These are phyloP conservation scores for Penicillium salamii DNA, from an alignment of 495 filamentous ascomycete genomes.

Conservation along the genomic window DNA sequence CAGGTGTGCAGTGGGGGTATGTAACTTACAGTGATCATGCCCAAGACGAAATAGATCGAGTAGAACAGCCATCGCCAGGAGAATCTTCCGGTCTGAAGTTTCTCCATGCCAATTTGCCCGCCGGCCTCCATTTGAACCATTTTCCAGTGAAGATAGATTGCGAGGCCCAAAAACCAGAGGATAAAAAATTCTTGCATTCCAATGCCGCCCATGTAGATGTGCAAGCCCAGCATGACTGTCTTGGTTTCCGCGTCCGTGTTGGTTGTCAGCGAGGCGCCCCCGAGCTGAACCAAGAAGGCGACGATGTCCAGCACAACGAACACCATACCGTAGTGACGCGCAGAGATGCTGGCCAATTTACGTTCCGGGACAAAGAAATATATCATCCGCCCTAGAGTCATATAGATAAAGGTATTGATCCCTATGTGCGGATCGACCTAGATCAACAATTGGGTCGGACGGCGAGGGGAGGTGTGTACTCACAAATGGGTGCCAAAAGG, in stretches of 20 bases:
- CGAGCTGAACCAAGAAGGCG: neutral
- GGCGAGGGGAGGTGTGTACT: neutral
- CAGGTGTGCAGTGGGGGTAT: neutral
- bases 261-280: neutral
- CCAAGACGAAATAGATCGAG: neutral
- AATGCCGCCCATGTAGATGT: conserved; percentile 58
- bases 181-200: conserved; percentile 57
- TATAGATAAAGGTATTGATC: conserved; percentile 4
- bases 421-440: neutral
- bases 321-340: neutral
- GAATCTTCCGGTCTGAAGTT: neutral
- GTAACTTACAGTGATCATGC: neutral
- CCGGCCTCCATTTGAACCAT: conserved; percentile 8
- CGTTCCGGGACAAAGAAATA: conserved; percentile 3
- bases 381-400: neutral
- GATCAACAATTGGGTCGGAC: neutral
- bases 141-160: conserved; percentile 46
- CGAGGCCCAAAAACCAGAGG: conserved; percentile 43
- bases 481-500: conserved; percentile 1
- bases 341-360: neutral
- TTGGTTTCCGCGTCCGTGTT: neutral
- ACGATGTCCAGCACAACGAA: neutral
- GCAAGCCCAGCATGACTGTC: conserved; percentile 27
- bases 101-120: neutral
- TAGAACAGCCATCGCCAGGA: neutral